Percentiles rank a stretch among this genome's conserved stretches.
Conservation (phyloP, 495 filamentous ascomycete genomes). For the Talaromyces proteolyticus region DNA sequence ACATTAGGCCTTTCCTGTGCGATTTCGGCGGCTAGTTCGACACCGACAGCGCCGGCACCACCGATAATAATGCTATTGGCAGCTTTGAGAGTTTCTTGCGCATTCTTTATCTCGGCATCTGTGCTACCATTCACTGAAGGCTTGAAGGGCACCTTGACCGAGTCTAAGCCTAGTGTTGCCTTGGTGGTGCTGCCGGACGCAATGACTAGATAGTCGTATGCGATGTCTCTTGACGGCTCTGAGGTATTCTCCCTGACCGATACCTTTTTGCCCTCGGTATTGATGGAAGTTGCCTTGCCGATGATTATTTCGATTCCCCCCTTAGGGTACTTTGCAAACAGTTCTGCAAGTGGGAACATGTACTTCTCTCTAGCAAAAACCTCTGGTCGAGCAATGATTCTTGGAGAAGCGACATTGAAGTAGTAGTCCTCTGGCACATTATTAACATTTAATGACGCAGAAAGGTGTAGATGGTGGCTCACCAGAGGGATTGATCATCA, state of each 20-base stretch:
- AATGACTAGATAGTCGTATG: constrained; percentile 52
- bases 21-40: constrained; percentile 58
- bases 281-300: constrained; percentile 47
- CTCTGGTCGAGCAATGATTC: constrained; percentile 35
- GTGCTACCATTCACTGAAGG: constrained; percentile 32
- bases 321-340: constrained; percentile 41
- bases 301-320: constrained; percentile 48
- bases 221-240: constrained; percentile 13
- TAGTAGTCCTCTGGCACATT: constrained; percentile 39
- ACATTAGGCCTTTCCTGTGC: constrained; percentile 35
- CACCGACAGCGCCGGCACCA: constrained; percentile 63
- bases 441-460: not conserved
- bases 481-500: constrained; percentile 50
- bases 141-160: constrained; percentile 48
- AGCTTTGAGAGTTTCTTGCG: constrained; percentile 36
- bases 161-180: constrained; percentile 26
- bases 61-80: constrained; percentile 59
- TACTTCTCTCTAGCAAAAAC: constrained; percentile 35
- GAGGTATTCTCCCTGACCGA: constrained; percentile 25
- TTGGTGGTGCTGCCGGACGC: constrained; percentile 43
- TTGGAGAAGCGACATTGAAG: constrained; percentile 46
- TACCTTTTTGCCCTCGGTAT: constrained; percentile 35
- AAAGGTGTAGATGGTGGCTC: not conserved
- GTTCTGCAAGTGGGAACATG: constrained; percentile 41
- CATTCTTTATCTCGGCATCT: constrained; percentile 30